Evolutionary conservation across 2,329 filamentous ascomycete genomes (phyloP).

Genomic region (Achaetomium macrosporum): DNA sequence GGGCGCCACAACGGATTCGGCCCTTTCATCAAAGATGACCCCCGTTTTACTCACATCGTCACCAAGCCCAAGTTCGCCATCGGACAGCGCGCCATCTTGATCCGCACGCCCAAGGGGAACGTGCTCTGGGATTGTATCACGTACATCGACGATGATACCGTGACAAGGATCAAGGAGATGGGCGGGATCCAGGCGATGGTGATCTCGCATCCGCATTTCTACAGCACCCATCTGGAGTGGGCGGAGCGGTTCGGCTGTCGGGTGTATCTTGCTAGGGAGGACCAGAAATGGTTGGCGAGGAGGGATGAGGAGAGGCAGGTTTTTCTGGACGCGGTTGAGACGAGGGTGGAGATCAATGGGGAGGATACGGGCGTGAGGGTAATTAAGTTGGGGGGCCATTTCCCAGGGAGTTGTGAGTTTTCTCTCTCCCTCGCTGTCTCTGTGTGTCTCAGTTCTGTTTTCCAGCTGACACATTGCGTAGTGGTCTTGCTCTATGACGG

Average conservation of each 20-base stretch:
- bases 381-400: slow-evolving; percentile 73
- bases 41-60: slow-evolving; percentile 40
- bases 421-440: not conserved
- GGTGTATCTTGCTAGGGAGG: slow-evolving; percentile 62
- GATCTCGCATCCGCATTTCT: slow-evolving; percentile 79
- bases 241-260: slow-evolving; percentile 61
- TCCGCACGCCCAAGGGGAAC: slow-evolving; percentile 61
- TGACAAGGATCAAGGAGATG: slow-evolving; percentile 48
- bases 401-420: slow-evolving; percentile 55
- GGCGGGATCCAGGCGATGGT: slow-evolving; percentile 67
- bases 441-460: too few relatives aligned
- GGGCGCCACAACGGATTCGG: slow-evolving; percentile 50
- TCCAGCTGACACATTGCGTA: not conserved
- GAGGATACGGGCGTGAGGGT: slow-evolving; percentile 47
- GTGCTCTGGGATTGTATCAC: slow-evolving; percentile 76
- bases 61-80: slow-evolving; percentile 61
- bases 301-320: slow-evolving; percentile 36
- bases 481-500: slow-evolving; percentile 57
- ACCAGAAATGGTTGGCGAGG: slow-evolving; percentile 57
- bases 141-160: slow-evolving; percentile 59
- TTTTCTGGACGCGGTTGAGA: slow-evolving; percentile 40
- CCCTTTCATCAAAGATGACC: slow-evolving; percentile 30
- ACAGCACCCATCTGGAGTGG: slow-evolving; percentile 71
- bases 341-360: slow-evolving; percentile 34
- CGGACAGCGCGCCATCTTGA: slow-evolving; percentile 66